A percentile compares a stretch with the other conserved stretches of the same genome.
These are phyloP conservation scores for Puccinia hordei DNA, from an alignment of 1,284 basidiomycete genomes.

Conservation along the genomic window DNA sequence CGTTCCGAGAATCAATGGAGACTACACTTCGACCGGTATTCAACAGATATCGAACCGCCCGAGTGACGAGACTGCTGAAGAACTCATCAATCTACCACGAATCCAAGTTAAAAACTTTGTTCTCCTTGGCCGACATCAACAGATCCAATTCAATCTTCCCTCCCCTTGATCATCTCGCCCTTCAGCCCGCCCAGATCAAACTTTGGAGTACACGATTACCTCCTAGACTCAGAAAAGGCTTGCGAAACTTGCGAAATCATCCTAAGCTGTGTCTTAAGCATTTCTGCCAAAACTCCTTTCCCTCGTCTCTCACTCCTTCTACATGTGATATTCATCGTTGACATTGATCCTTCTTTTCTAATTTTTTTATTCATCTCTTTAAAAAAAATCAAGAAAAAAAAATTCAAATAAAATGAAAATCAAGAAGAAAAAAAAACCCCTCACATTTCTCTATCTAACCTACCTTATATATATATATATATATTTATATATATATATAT, in stretches of 20 bases:
- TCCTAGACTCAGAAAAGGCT: background rate
- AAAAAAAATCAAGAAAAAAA: background rate
- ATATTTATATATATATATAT: no score
- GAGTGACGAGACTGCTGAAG: no score
- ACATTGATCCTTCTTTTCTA: background rate
- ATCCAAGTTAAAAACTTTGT: background rate
- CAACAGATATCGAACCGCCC: background rate
- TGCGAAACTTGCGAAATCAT: background rate
- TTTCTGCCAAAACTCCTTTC: background rate
- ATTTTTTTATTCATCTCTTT: background rate
- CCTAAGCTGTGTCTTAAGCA: background rate
- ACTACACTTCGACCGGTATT: no score
- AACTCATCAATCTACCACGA: no score
- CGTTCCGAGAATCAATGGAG: no score
- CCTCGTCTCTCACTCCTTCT: background rate
- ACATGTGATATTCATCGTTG: background rate
- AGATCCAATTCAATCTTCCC: background rate
- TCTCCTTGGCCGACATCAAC: background rate
- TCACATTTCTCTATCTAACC: background rate
- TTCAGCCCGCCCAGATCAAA: background rate
- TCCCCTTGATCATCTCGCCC: background rate
- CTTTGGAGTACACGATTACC: background rate
- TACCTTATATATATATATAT: no score
- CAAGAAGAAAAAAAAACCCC: background rate
- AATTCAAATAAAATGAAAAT: conserved; percentile 13